These are phyloP conservation scores for Mucor velutinosus DNA, from an alignment of 371 early-diverging fungal species.

Conservation along the genomic window DNA sequence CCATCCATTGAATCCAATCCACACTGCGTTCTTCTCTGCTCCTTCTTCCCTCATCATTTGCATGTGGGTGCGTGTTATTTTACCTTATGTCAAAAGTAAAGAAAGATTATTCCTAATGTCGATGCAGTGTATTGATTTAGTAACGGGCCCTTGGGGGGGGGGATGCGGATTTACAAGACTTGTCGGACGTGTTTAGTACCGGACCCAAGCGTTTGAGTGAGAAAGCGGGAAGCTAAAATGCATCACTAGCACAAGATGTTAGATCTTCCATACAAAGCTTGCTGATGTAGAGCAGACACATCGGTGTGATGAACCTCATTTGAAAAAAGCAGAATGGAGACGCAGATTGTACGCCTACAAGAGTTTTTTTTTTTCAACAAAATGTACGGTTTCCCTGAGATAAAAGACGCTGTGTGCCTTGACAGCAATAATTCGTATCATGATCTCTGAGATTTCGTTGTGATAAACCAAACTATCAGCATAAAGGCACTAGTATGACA, in stretches of 20 bases:
- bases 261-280: too few relatives aligned
- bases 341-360: too few relatives aligned
- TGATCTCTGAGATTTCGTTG: not conserved
- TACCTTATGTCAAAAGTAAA: constrained; percentile 28
- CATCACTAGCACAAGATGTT: too few relatives aligned
- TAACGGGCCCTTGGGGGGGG: not conserved
- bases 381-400: too few relatives aligned
- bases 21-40: not conserved
- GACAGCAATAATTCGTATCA: not conserved
- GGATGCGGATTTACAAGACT: too few relatives aligned
- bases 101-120: not conserved
- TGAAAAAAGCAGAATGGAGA: too few relatives aligned
- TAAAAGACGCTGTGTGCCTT: too few relatives aligned
- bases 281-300: too few relatives aligned
- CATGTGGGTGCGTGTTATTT: not conserved
- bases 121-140: not conserved
- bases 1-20: not conserved
- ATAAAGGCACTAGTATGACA: not conserved
- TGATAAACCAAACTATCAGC: not conserved
- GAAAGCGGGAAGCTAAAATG: not conserved
- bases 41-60: not conserved
- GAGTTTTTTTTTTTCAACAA: too few relatives aligned
- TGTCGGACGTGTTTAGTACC: not conserved
- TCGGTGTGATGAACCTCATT: too few relatives aligned
- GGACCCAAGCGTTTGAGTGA: not conserved